phyloP scores from a whole-genome alignment of 441 rosid species.

The Arabidopsis hybrid region DNA sequence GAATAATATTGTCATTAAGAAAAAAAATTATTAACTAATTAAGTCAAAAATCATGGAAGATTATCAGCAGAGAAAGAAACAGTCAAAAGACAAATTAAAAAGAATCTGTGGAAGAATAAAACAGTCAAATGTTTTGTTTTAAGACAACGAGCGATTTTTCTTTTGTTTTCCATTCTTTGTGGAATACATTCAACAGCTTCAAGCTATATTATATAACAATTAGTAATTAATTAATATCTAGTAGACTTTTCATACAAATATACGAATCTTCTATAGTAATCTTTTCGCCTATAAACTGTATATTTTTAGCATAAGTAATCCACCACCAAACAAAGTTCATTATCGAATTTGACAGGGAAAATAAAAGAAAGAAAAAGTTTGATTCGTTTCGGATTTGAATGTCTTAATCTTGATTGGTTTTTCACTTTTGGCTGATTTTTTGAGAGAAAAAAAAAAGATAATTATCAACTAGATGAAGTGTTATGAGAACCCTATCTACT shows the following conservation, averaged over 20 bases:
- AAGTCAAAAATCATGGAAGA: background rate
- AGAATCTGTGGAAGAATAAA: conserved; percentile 22
- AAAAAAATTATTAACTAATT: background rate
- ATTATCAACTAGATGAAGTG: conserved; percentile 13
- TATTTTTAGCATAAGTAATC: conserved; percentile 32
- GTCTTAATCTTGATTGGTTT: conserved; percentile 23
- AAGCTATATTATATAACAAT: conserved; percentile 23
- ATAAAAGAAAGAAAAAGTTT: conserved; percentile 20
- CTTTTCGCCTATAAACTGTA: conserved; percentile 24
- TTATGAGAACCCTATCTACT: background rate
- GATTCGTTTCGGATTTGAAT: conserved; percentile 37
- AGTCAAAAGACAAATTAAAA: conserved; percentile 31
- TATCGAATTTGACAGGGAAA: conserved; percentile 26
- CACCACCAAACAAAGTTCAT: conserved; percentile 35
- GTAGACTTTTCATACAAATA: conserved; percentile 20
- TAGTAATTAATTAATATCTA: conserved; percentile 17
- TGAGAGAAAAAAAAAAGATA: background rate
- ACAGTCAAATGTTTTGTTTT: conserved; percentile 20
- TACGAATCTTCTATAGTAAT: conserved; percentile 34
- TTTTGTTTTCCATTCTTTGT: conserved; percentile 30
- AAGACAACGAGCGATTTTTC: conserved; percentile 21
- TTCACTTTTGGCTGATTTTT: conserved; percentile 12
- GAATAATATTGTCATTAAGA: background rate
- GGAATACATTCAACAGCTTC: conserved; percentile 48
- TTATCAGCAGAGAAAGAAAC: conserved; percentile 1